A percentile compares a stretch with the other conserved stretches of the same genome.
phyloP scores from a whole-genome alignment of 495 filamentous ascomycete species.

The Immersiella caudata region DNA sequence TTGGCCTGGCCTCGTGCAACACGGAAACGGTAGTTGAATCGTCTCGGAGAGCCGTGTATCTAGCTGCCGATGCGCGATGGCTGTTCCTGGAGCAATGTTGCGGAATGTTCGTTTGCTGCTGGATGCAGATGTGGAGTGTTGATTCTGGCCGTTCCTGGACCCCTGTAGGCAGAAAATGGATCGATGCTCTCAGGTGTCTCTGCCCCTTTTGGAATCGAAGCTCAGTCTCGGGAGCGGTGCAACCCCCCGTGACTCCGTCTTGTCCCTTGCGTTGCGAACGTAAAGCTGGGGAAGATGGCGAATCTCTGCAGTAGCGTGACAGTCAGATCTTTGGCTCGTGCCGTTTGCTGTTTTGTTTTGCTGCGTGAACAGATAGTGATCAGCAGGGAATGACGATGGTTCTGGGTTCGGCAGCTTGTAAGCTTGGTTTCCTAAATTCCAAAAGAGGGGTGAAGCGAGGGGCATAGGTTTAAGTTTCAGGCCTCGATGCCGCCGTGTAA shows the following conservation, averaged over 20 bases:
- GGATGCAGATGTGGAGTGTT: slow-evolving; percentile 11
- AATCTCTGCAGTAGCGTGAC: slow-evolving; percentile 3
- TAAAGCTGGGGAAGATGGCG: neutral
- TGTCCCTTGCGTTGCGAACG: neutral
- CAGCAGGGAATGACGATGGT: slow-evolving; percentile 40
- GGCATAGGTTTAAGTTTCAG: slow-evolving; percentile 13
- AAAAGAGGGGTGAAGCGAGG: slow-evolving; percentile 21
- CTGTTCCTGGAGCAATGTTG: slow-evolving; percentile 1
- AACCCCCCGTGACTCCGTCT: slow-evolving; percentile 3
- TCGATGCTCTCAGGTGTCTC: neutral
- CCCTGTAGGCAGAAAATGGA: neutral
- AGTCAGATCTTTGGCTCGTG: neutral
- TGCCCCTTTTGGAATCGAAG: slow-evolving; percentile 1
- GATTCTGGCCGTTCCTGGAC: slow-evolving; percentile 15
- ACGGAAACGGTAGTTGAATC: slow-evolving; percentile 15
- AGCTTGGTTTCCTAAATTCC: slow-evolving; percentile 3
- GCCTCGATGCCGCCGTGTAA: neutral
- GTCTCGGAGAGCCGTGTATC: neutral
- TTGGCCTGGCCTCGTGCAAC: slow-evolving; percentile 14
- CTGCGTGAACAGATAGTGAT: slow-evolving; percentile 24
- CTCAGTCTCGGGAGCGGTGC: neutral
- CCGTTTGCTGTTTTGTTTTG: slow-evolving; percentile 3
- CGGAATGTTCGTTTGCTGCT: slow-evolving; percentile 10
- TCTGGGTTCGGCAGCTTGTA: slow-evolving; percentile 12
- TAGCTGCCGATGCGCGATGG: neutral